Base-by-base conservation (phyloP, 1,284 basidiomycete genomes). In the Tetrapyrgos nigripes region DNA sequence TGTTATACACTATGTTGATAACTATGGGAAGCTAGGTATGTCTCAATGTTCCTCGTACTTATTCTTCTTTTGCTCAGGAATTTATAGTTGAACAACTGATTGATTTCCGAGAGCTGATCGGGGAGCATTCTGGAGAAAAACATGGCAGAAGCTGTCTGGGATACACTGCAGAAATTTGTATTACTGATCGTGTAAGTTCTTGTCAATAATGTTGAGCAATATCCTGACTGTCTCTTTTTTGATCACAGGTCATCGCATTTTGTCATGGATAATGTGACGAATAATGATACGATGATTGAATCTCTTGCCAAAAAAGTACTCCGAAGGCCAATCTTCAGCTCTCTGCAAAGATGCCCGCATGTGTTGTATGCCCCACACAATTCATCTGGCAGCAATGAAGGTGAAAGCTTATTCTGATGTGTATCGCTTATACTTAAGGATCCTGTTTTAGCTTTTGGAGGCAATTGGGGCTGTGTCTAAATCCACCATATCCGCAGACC, bases 401-500 rank as follows among this genome's bases (percentile, higher is more conserved):
- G 72, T 73, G 58, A 33, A 33, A 14, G 58, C 57, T 37, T 24
- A 40, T 45, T 27, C 28, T 31, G 48, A 29, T 47, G 26, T 13
- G 23, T 21, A 35, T 24, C 37, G n/a, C 46, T 50, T 55, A 14
- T 27, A 14, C 28, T 51, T n/a, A 44, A 23, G 14, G 24, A n/a
- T 33, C 35, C 21, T 5, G 13, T 14, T 55, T 27, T 37, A 74
- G 71, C 58, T 74, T 11, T 63, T 74, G 5, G 62, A 73, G 52
- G 65, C 62, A 5, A 70, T 73, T 55, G 70, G 72, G 13, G 70
- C 62, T 0, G 49, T 73, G 3, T 58, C 26, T 9, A 26, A 9
- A 8, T 33, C 29, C 9, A 31, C n/a, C 24, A 26, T 14, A n/a
- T 28, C 47, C 17, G 46, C 53, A 13, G 29, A 13, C 21, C 13